Conservation (phyloP, 306 rosid genomes). For the Rosa persica region DNA sequence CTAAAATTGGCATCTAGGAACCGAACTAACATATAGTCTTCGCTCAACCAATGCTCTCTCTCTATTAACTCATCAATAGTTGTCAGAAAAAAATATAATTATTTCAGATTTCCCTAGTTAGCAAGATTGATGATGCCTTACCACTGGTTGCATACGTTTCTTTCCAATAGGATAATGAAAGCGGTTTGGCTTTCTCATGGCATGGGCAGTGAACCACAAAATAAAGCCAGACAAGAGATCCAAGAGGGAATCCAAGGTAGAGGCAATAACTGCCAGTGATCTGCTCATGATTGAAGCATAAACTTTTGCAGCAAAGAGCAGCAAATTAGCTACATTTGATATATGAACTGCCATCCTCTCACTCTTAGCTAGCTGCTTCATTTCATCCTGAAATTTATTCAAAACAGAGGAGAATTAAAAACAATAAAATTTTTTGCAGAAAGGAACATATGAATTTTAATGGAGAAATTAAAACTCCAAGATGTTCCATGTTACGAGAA, state of each 20-base stretch:
- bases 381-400: constrained; percentile 49
- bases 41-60: not conserved
- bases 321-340: constrained; percentile 60
- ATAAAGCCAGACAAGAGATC: constrained; percentile 87
- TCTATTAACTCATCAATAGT: not conserved
- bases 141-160: constrained; percentile 90
- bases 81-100: not conserved
- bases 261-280: constrained; percentile 81
- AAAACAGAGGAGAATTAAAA: constrained; percentile 1
- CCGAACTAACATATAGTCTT: not conserved
- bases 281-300: constrained; percentile 66
- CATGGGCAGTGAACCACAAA: constrained; percentile 70
- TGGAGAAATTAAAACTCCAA: not conserved
- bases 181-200: constrained; percentile 70
- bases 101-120: not conserved
- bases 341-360: constrained; percentile 57
- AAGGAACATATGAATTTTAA: not conserved
- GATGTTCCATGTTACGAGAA: not conserved
- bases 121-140: constrained; percentile 18
- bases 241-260: constrained; percentile 79
- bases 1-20: not conserved
- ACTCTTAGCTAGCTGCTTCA: constrained; percentile 61
- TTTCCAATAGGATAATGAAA: constrained; percentile 82
- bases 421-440: not conserved
- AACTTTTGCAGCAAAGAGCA: constrained; percentile 69